Evolutionary conservation across 208 protist genomes (phyloP), one percentile per base, ranked within the genome.

Genomic region (Naegleria fowleri): DNA sequence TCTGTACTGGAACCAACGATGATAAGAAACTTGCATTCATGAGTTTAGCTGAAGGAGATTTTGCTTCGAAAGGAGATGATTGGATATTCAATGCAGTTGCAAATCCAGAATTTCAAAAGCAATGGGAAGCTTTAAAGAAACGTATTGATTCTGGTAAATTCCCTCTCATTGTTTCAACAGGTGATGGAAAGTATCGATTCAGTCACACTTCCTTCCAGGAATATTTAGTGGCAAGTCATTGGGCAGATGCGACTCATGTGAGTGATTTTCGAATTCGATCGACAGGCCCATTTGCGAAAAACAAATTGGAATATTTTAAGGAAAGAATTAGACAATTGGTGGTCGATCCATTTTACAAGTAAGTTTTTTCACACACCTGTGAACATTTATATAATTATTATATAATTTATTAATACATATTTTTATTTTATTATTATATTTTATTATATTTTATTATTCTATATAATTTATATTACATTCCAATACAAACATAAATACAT

Each of bases 321-420:
- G 67, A 79, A 41, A 86, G 33, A 48, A 51, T 86, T 48, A 6
- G 48, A 48, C 39, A 51, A 33, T 19, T 51, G 2, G n/a, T 86
- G 19, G 33, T 86, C 33, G 83, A 86, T 86, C 83, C 83, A 51
- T 86, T 33, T 9, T 86, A 86, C 16, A 79, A 25, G 67, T 79
- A 79, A 79, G 67, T 79, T 36, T 29, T 67, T 67, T 67, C 51
- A 15, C 5, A 58, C 15, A 58, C 9, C 15, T 58, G 5, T 58
- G 9, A 58, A 19, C 51, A 19, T 58, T 19, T 58, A 58, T 19
- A 19, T 58, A 5, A 58, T 58, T 58, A n/a, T n/a, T n/a, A n/a
- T n/a, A n/a, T n/a, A n/a, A n/a, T n/a, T n/a, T n/a, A n/a, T n/a
- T n/a, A n/a, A n/a, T n/a, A n/a, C n/a, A n/a, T n/a, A n/a, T n/a